Evolutionary conservation across 2,329 filamentous ascomycete genomes (phyloP), one percentile per base, ranked within the genome.

Genomic region (Seiridium cupressi): DNA sequence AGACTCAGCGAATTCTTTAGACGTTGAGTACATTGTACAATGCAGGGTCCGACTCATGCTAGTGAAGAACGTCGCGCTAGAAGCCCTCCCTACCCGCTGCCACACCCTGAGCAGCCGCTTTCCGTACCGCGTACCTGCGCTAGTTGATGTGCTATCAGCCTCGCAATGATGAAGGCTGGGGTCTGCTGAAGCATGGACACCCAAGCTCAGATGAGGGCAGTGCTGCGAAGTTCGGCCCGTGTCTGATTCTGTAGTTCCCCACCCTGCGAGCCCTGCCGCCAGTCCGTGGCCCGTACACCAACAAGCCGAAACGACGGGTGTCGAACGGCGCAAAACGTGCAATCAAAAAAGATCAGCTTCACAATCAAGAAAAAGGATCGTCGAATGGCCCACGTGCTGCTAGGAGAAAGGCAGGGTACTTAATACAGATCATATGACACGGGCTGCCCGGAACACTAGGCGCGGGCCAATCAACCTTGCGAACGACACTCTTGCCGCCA

Each of bases 161-260:
- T 55, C 51, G 38, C 35, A 42, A 55, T 55, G 38, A 44, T 55
- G 38, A 55, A 55, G 36, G 31, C 26, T 55, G 51, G 49, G 51
- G 9, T 35, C 40, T 18, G 5, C 51, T 40, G 36, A n/a, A 42
- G 10, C 51, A 44, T 26, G 38, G n/a, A 55, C 40, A 26, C 18
- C n/a, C 26, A 36, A 35, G 49, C 34, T 53, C 31, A 35, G 26
- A 36, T 11, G 49, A 13, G 10, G 26, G 49, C 49, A 10, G 32
- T 36, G 34, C 18, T 42, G 38, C 26, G 5, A 8, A 10, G 10
- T 35, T 53, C 7, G 10, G 26, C n/a, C 40, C 36, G 40, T 44
- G 51, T 10, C 9, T n/a, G 18, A n/a, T n/a, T n/a, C 7, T n/a
- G n/a, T 44, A 31, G 44, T 9, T 26, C n/a, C 31, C n/a, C 38